These are phyloP conservation scores for Alternaria brassicicola DNA, from an alignment of 2,329 filamentous ascomycete genomes.

Conservation along the genomic window DNA sequence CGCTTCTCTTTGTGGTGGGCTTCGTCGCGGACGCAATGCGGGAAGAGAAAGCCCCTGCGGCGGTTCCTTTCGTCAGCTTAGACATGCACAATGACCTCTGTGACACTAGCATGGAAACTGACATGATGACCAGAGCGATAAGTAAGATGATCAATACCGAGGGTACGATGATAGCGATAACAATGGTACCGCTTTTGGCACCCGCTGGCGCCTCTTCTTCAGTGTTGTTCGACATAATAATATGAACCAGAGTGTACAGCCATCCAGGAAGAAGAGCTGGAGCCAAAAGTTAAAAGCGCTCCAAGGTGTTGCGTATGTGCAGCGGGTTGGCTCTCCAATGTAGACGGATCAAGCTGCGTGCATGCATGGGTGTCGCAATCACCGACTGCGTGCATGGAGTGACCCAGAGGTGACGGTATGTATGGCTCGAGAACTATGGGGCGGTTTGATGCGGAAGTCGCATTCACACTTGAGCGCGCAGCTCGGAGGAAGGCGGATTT, in stretches of 20 bases:
- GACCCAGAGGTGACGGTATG: neutral
- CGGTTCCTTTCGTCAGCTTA: slow-evolving; percentile 21
- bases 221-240: slow-evolving; percentile 23
- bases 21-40: slow-evolving; percentile 19
- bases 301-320: slow-evolving; percentile 6
- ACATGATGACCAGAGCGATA: slow-evolving; percentile 41
- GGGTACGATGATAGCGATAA: slow-evolving; percentile 43
- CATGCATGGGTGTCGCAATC: slow-evolving; percentile 20
- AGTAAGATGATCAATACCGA: slow-evolving; percentile 40
- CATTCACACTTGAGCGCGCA: slow-evolving; percentile 11
- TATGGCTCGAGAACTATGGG: neutral
- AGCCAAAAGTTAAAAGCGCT: neutral
- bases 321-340: slow-evolving; percentile 3
- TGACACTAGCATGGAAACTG: slow-evolving; percentile 4
- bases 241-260: neutral
- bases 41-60: slow-evolving; percentile 33
- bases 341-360: slow-evolving; percentile 20
- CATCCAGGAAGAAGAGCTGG: neutral
- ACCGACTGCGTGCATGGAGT: slow-evolving; percentile 10
- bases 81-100: neutral
- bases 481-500: slow-evolving; percentile 1
- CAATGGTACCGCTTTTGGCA: slow-evolving; percentile 22
- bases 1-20: slow-evolving; percentile 28
- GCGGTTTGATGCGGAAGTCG: slow-evolving; percentile 2
- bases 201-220: slow-evolving; percentile 2